A percentile compares a stretch with the other conserved stretches of the same genome.
phyloP scores from a whole-genome alignment of 495 filamentous ascomycete genomes.

The Neurospora intermedia region DNA sequence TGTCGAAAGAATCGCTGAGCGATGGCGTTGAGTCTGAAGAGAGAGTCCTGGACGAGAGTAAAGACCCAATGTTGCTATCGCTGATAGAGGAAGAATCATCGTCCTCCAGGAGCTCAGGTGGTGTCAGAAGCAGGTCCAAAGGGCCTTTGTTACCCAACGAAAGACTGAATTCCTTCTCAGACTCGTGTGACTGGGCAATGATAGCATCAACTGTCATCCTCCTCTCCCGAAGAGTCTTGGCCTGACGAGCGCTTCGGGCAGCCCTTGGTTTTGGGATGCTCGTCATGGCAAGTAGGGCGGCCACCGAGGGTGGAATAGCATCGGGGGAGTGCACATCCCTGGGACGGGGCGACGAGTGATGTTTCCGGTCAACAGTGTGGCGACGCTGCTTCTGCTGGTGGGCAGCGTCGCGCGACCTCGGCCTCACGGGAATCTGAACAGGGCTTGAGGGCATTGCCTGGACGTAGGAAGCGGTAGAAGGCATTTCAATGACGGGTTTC shows the following conservation, averaged over 20 bases:
- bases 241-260: constrained; percentile 15
- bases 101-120: constrained; percentile 43
- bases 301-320: constrained; percentile 46
- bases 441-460: constrained; percentile 28
- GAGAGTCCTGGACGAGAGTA: constrained; percentile 31
- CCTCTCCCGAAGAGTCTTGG: constrained; percentile 16
- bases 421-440: constrained; percentile 34
- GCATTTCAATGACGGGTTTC: neutral
- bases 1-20: constrained; percentile 30
- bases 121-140: constrained; percentile 41
- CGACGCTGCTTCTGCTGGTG: constrained; percentile 14
- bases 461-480: neutral
- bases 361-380: neutral
- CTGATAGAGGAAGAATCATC: constrained; percentile 32
- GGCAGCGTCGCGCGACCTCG: constrained; percentile 23
- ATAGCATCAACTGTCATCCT: constrained; percentile 41
- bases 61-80: constrained; percentile 33
- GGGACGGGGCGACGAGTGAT: constrained; percentile 12
- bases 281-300: constrained; percentile 48
- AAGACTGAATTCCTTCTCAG: constrained; percentile 39
- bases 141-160: constrained; percentile 34
- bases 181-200: constrained; percentile 35
- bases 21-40: constrained; percentile 41
- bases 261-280: constrained; percentile 42
- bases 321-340: constrained; percentile 36